These are phyloP conservation scores for Clarireedia paspali DNA, from an alignment of 2,329 filamentous ascomycete genomes.

Conservation along the genomic window DNA sequence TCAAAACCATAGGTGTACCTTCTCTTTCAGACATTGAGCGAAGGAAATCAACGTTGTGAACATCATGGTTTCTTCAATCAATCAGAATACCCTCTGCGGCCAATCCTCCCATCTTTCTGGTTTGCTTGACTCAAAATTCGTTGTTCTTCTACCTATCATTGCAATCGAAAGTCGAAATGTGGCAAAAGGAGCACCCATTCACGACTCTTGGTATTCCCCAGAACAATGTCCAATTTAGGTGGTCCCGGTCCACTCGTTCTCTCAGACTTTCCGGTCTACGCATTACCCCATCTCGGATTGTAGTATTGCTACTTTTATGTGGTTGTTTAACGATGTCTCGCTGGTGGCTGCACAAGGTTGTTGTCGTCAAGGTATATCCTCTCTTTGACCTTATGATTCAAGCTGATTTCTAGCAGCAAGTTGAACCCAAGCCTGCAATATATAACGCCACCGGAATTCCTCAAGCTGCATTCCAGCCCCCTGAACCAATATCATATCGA, in stretches of 20 bases:
- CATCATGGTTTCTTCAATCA: too few relatives aligned
- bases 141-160: not conserved
- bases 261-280: slow-evolving; percentile 16
- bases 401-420: too few relatives aligned
- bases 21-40: too few relatives aligned
- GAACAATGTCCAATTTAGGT: slow-evolving; percentile 11
- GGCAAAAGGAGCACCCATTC: slow-evolving; percentile 22
- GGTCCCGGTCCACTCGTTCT: slow-evolving; percentile 16
- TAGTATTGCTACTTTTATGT: slow-evolving; percentile 9
- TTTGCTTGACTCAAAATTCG: not conserved
- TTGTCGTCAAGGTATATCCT: too few relatives aligned
- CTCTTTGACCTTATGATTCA: too few relatives aligned
- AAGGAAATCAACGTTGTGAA: too few relatives aligned
- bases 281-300: slow-evolving; percentile 12
- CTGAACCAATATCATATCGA: slow-evolving; percentile 13
- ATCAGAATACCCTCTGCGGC: not conserved
- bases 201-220: slow-evolving; percentile 11
- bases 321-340: slow-evolving; percentile 10
- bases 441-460: slow-evolving; percentile 10
- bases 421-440: not conserved
- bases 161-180: slow-evolving; percentile 11
- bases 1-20: too few relatives aligned
- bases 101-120: not conserved
- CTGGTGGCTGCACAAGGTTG: not conserved
- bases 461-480: slow-evolving; percentile 14